Base-by-base conservation (phyloP, 208 protist species). In the Trypanosoma theileri region DNA sequence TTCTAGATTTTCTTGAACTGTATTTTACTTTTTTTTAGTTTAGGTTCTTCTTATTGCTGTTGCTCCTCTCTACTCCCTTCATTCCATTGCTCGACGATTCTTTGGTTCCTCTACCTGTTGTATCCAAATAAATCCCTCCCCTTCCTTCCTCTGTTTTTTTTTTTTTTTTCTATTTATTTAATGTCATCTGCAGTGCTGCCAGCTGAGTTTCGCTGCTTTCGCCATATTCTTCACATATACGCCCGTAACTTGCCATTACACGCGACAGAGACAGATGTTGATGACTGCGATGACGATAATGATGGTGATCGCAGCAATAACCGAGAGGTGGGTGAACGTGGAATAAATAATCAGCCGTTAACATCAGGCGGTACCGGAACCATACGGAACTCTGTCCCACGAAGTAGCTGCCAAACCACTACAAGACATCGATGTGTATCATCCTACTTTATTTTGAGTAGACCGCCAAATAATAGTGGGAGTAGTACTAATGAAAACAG, bases 201-300 rank as follows among this genome's bases (percentile, higher is more conserved):
- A 21, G 24, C 71, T 21, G 69, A 73, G 41, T 80, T 84, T 41
- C 79, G 70, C 6, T 80, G 71, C 31, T 71, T 84, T 58, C 68
- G 69, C 13, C 79, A 84, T 59, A 61, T 84, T 22, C 22, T 66
- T n/a, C 58, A 66, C 52, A 66, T 84, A 10, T 78, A 80, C 59
- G 79, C 66, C 24, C 69, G 71, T 12, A 75, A 80, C 35, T 46
- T 84, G 12, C 71, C 79, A 31, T 52, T 72, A 16, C 56, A 41
- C 19, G 26, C 4, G 4, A 26, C 51, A 4, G 66, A 17, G 21
- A 41, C 50, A 40, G 48, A n/a, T 28, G 28, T 56, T 1, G n/a
- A 54, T 17, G 46, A 4, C 10, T 3, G 2, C 10, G 28, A 4
- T n/a, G 14, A 11, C 10, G 28, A 50, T 21, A 45, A 61, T 28